These are phyloP conservation scores for Fistulifera pelliculosa DNA, from an alignment of 108 stramenopile species.

Conservation along the genomic window DNA sequence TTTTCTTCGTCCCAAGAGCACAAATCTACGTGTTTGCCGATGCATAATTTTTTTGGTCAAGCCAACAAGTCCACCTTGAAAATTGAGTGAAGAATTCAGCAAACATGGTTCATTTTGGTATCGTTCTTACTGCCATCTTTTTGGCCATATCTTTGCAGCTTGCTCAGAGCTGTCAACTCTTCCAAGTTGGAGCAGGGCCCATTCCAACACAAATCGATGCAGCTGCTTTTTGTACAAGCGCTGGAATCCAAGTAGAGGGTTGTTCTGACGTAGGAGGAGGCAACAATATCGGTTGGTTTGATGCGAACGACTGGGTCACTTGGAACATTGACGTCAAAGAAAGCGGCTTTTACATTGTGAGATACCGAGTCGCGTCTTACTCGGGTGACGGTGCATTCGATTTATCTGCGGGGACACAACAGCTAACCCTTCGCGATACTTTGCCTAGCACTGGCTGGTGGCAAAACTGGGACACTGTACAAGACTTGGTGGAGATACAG, in stretches of 20 bases:
- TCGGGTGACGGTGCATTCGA: background rate
- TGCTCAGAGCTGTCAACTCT: no score
- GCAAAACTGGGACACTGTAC: background rate
- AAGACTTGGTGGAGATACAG: background rate
- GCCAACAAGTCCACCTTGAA: no score
- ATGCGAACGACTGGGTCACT: background rate
- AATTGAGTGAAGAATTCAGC: no score
- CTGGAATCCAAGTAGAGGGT: background rate
- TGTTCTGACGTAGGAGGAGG: background rate
- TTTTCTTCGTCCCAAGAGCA: no score
- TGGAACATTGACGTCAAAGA: conserved; percentile 3
- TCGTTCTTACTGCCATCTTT: no score
- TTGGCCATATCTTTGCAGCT: no score
- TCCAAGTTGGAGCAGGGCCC: no score
- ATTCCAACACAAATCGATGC: background rate
- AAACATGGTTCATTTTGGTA: no score
- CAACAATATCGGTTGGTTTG: background rate
- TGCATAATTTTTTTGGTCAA: no score
- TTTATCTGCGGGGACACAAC: background rate
- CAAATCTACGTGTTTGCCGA: no score
- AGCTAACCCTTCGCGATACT: background rate
- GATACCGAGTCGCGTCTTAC: background rate
- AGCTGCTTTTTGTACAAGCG: background rate
- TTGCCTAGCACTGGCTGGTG: background rate
- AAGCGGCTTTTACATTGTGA: background rate